Evolutionary conservation across 768 basidiomycete species (phyloP).

Genomic region (Naganishia onofrii): DNA sequence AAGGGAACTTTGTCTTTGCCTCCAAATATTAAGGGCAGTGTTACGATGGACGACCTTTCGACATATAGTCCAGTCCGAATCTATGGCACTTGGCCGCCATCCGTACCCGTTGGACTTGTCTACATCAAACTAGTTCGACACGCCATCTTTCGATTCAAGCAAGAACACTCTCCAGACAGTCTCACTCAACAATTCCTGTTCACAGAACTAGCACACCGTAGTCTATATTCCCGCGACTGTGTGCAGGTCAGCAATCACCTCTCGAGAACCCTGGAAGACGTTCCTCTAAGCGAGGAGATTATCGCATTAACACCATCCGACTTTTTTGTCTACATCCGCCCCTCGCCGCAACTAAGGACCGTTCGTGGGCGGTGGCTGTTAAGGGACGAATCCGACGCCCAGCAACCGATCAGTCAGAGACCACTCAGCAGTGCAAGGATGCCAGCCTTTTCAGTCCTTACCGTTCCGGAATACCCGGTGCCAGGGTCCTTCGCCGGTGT

Average conservation of each 20-base stretch:
- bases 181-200: not conserved
- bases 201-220: not conserved
- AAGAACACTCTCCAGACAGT: not conserved
- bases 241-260: not conserved
- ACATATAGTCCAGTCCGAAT: slow-evolving; percentile 4
- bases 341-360: not conserved
- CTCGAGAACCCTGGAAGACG: not conserved
- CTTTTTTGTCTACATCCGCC: not conserved
- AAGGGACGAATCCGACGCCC: not conserved
- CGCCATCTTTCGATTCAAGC: not conserved
- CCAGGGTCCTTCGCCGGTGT: not conserved
- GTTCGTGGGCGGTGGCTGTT: not conserved
- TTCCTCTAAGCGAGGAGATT: not conserved
- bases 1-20: slow-evolving; percentile 19
- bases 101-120: not conserved
- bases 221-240: not conserved
- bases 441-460: not conserved
- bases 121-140: not conserved
- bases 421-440: not conserved
- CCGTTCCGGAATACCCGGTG: not conserved
- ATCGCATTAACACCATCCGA: not conserved
- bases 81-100: not conserved
- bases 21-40: slow-evolving; percentile 8
- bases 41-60: not conserved
- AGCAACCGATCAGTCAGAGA: not conserved